Base-by-base conservation (phyloP, 73 alveolate species). In the Halteria grandinella region DNA sequence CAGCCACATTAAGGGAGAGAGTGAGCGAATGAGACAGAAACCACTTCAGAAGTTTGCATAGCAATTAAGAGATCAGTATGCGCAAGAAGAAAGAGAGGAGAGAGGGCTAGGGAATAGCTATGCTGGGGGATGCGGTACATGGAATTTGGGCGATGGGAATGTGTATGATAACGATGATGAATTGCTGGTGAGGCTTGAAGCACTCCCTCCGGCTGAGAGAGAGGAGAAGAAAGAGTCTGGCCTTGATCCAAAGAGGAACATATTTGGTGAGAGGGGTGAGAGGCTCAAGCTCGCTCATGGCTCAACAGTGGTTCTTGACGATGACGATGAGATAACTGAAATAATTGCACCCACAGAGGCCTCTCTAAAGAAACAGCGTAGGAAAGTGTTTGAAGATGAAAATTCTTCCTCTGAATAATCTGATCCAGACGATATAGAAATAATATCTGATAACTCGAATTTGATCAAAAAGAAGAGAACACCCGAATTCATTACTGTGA, bases 81-180 rank as follows among this genome's bases (percentile, higher is more conserved):
- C 51, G 5, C 15, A 31, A 29, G 74, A 57, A 33, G 4, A 33
- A 6, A 57, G 74, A 54, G 74, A 57, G 54, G 74, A 57, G 57
- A 27, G 57, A 34, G 8, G 4, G 33, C 25, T 53, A 14, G 69
- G 10, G 8, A 7, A 10, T 3, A 7, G 12, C 5, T 25, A 53
- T 23, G 5, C 4, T 10, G 6, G 5, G 5, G 69, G 48, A 14
- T 25, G 69, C n/a, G 5, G 23, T 25, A 10, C 11, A 6, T 25
- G 69, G 20, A 10, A 53, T 6, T n/a, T 25, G 18, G n/a, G 57
- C 8, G n/a, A 57, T 8, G 14, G 37, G 17, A 32, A 8, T n/a
- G 74, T 25, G 14, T 6, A 57, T 31, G 14, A 6, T 31, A 10
- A 21, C 12, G 12, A 53, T 4, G 48, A 53, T 40, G 10, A 7